Evolutionary conservation across 306 rosid species (phyloP), one percentile per base, ranked within the genome.

Genomic region (Sechiopsis laciniata): DNA sequence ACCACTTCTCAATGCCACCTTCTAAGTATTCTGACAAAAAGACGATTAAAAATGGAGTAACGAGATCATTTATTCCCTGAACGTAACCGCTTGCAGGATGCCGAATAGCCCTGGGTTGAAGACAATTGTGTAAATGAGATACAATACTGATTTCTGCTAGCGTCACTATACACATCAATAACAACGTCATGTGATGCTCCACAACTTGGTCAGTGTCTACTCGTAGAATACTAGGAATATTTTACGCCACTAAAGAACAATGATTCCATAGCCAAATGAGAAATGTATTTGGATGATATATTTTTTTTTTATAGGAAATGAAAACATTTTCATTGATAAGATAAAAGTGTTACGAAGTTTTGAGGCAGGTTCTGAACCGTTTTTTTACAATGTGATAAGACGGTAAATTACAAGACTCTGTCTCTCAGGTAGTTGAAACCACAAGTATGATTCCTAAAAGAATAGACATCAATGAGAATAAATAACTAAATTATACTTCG

Each of bases 21-120:
- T 88, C 84, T 63, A 93, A 77, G 84, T 84, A 71, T 77, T 93
- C 98, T 76, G 98, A 87, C 82, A 93, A 81, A 84, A 93, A 90
- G 78, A 90, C 97, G 78, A 93, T 90, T 66, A 93, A 78, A 87
- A 93, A 93, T 11, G 98, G 98, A 16, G 98, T 90, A 61, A 77
- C 97, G 61, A 93, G 96, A 80, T 93, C 98, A 79, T 93, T 93
- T 90, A 93, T 93, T 79, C 98, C 98, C 89, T 90, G 98, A 76
- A 93, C 98, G 72, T 93, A 93, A 80, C 98, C 98, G 82, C 98
- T 93, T 68, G 98, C 98, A 69, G 98, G 98, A 86, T 93, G 98
- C 71, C 96, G 96, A 78, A 93, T 93, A 55, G 98, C 96, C 98
- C 98, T 93, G 84, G 75, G 82, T 59, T 35, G 73, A 75, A 64